Base-by-base conservation (phyloP, 2,329 filamentous ascomycete genomes). In the Neofusicoccum parvum region DNA sequence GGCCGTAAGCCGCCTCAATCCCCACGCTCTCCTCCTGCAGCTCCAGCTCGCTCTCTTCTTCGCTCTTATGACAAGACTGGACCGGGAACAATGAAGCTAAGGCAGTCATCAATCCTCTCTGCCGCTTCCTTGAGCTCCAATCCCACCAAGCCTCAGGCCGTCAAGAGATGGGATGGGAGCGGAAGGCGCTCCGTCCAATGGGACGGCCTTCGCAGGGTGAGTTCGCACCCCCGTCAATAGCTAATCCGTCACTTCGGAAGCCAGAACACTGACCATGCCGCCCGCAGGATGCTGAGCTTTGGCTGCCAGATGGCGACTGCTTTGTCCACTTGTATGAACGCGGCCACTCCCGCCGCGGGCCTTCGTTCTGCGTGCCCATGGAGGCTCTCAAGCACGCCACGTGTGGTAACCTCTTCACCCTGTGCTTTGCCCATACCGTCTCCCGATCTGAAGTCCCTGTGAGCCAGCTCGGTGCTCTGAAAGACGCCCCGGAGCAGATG, bases 241-340 rank as follows among this genome's bases (percentile, higher is more conserved):
- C 27, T 32, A 7, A 70, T 49, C 20, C 9, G 12, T 27, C n/a
- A 3, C 7, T 2, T 15, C 3, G 15, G 12, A 37, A 27, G 15
- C 43, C n/a, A n/a, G n/a, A 9, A 5, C 27, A 48, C 56, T 60
- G 56, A 60, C 56, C 41, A 36, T 15, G 17, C 7, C 5, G 3
- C n/a, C 34, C 6, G 12, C 66, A 93, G 90, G 91, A 94, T 70
- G 81, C 85, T 2, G 90, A 92, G 69, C 80, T 94, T 2, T 94
- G 88, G 88, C 82, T 84, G 67, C 80, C 83, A 11, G 78, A 88
- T 68, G 90, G 88, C 14, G 87, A 92, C 72, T 93, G 90, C 70
- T 81, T 87, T 15, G 83, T 94, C 1, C 84, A 93, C 75, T 80
- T 94, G 0, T 88, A 91, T 71, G 85, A 79, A n/a, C 82, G 83